phyloP scores from a whole-genome alignment of 148 eudicot genomes.

The Rhododendron ovatum region DNA sequence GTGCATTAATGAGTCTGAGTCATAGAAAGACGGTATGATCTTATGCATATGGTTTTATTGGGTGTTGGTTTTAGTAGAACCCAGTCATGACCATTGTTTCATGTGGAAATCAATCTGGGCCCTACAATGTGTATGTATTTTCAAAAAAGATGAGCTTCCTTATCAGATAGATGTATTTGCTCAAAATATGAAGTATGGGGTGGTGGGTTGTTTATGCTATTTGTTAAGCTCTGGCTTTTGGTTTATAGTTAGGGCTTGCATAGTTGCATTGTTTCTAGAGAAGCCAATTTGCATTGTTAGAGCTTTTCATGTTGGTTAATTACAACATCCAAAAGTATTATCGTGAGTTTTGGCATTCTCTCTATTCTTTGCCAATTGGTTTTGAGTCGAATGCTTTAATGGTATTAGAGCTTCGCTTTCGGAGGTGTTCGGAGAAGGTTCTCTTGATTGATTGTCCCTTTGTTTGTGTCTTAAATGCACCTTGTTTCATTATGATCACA shows the following conservation, averaged over 20 bases:
- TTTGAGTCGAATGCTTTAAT: neutral
- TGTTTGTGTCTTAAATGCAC: neutral
- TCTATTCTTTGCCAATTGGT: neutral
- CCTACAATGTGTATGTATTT: too few species aligned
- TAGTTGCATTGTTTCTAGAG: neutral
- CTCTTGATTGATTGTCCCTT: neutral
- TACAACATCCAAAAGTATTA: neutral
- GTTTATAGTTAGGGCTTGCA: neutral
- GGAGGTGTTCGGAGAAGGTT: neutral
- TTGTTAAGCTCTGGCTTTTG: too few species aligned
- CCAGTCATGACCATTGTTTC: too few species aligned
- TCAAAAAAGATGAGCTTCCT: too few species aligned
- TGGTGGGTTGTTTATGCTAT: too few species aligned
- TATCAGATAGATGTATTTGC: too few species aligned
- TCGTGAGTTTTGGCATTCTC: neutral
- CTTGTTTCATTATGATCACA: neutral
- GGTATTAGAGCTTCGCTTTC: neutral
- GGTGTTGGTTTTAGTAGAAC: neutral
- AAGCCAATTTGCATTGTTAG: neutral
- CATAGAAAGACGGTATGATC: constrained; percentile 43
- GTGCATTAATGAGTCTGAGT: constrained; percentile 45
- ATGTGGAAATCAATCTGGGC: too few species aligned
- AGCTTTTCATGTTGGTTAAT: neutral
- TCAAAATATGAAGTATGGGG: neutral
- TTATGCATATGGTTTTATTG: neutral